A percentile compares a stretch with the other conserved stretches of the same genome.
Evolutionary conservation across 306 rosid genomes (phyloP).

Genomic region (Sesbania bispinosa): DNA sequence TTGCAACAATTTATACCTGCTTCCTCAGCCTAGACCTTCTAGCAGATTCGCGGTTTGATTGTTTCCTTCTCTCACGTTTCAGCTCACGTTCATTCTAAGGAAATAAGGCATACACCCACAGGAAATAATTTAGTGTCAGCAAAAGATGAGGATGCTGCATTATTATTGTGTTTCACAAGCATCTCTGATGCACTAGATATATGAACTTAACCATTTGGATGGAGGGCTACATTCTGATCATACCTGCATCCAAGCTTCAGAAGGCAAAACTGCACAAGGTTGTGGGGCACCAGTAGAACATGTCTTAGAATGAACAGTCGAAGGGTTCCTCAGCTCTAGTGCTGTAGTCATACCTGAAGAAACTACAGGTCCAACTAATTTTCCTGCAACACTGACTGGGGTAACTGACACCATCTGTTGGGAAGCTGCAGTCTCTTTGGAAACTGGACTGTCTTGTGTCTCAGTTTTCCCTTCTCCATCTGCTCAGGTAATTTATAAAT

Average conservation of each 20-base stretch:
- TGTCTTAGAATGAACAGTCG: conserved; percentile 36
- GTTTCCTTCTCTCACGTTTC: conserved; percentile 94
- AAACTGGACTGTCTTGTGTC: conserved; percentile 37
- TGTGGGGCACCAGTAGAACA: conserved; percentile 35
- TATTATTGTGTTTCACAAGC: neutral
- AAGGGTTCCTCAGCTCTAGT: conserved; percentile 61
- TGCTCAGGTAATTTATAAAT: conserved; percentile 29
- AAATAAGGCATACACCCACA: conserved; percentile 26
- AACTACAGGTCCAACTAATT: conserved; percentile 47
- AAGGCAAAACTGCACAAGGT: conserved; percentile 53
- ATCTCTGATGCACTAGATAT: neutral
- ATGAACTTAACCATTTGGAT: neutral
- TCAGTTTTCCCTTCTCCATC: conserved; percentile 62
- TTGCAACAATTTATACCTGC: conserved; percentile 55
- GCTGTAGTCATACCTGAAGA: conserved; percentile 63
- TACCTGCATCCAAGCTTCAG: conserved; percentile 79
- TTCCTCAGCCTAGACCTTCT: conserved; percentile 97
- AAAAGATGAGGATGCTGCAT: neutral
- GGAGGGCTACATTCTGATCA: neutral
- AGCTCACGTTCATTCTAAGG: conserved; percentile 77
- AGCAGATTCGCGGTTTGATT: conserved; percentile 97
- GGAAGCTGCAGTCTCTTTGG: conserved; percentile 41
- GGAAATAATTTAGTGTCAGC: neutral
- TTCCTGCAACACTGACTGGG: conserved; percentile 37
- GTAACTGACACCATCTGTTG: conserved; percentile 33